A percentile compares a stretch with the other conserved stretches of the same genome.
phyloP scores from a whole-genome alignment of 2,329 filamentous ascomycete species.

The Trichoderma sp. region DNA sequence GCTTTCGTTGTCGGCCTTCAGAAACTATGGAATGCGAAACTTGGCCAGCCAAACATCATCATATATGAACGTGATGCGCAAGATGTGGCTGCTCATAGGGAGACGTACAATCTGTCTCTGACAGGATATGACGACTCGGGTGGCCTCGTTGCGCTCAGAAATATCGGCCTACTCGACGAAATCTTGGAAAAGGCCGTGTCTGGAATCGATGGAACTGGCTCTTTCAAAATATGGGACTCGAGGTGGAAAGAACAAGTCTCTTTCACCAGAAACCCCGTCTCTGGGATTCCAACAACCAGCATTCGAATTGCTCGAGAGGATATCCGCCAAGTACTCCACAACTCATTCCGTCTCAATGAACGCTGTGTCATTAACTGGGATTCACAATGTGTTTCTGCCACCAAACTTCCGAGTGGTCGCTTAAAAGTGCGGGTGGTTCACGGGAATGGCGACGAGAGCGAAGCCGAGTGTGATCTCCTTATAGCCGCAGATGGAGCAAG shows the following conservation, averaged over 20 bases:
- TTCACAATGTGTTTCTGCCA: constrained; percentile 31
- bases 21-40: constrained; percentile 36
- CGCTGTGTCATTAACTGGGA: constrained; percentile 31
- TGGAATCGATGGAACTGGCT: constrained; percentile 30
- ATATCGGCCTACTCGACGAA: constrained; percentile 38
- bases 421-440: constrained; percentile 27
- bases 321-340: constrained; percentile 38
- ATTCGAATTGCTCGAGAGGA: constrained; percentile 42
- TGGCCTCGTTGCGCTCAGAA: constrained; percentile 36
- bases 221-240: constrained; percentile 44
- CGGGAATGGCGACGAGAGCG: constrained; percentile 8
- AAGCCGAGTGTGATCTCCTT: constrained; percentile 42
- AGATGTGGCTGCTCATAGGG: constrained; percentile 29
- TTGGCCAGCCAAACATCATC: constrained; percentile 33
- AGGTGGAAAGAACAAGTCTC: constrained; percentile 40
- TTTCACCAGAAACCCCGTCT: constrained; percentile 33
- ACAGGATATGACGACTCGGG: constrained; percentile 32
- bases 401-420: constrained; percentile 27
- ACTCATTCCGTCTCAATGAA: constrained; percentile 27
- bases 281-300: constrained; percentile 38
- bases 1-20: constrained; percentile 40
- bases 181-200: constrained; percentile 29
- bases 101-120: constrained; percentile 39
- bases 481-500: constrained; percentile 48
- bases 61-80: constrained; percentile 41